Conservation (phyloP, 208 protist genomes). For the Polymyxa betae region DNA sequence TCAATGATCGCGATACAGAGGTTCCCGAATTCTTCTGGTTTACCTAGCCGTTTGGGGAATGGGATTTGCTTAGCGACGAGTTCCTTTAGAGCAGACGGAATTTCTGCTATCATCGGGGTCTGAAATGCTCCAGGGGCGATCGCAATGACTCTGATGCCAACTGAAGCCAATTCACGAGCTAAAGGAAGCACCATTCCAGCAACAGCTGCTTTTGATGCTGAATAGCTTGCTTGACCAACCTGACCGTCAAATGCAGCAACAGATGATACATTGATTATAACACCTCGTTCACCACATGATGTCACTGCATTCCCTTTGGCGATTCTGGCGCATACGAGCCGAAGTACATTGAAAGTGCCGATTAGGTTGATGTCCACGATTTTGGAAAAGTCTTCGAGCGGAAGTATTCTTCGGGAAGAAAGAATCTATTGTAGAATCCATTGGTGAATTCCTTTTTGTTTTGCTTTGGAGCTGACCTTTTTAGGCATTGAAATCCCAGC, state of each 20-base stretch:
- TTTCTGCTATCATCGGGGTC: conserved; percentile 49
- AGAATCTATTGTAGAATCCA: neutral
- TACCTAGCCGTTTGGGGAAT: conserved; percentile 60
- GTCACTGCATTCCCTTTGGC: neutral
- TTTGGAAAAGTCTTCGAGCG: neutral
- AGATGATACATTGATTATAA: conserved; percentile 56
- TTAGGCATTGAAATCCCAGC: too few relatives aligned
- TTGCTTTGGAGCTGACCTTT: too few relatives aligned
- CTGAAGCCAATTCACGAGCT: conserved; percentile 37
- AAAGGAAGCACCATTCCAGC: conserved; percentile 54
- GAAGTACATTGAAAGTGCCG: conserved; percentile 60
- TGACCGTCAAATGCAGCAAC: conserved; percentile 50
- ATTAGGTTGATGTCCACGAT: conserved; percentile 39
- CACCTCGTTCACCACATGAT: conserved; percentile 34
- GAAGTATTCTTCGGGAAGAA: neutral
- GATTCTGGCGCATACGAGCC: conserved; percentile 48
- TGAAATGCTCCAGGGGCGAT: conserved; percentile 60
- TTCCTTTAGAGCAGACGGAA: neutral
- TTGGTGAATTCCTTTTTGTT: neutral
- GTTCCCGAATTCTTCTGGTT: conserved; percentile 57
- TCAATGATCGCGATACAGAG: conserved; percentile 17
- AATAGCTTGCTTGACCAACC: conserved; percentile 47
- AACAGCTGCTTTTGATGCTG: conserved; percentile 54
- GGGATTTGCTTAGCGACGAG: conserved; percentile 21
- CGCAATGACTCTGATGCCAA: conserved; percentile 32